These are phyloP conservation scores for Corymbia maculata DNA, from an alignment of 345 rosid genomes.

Conservation along the genomic window DNA sequence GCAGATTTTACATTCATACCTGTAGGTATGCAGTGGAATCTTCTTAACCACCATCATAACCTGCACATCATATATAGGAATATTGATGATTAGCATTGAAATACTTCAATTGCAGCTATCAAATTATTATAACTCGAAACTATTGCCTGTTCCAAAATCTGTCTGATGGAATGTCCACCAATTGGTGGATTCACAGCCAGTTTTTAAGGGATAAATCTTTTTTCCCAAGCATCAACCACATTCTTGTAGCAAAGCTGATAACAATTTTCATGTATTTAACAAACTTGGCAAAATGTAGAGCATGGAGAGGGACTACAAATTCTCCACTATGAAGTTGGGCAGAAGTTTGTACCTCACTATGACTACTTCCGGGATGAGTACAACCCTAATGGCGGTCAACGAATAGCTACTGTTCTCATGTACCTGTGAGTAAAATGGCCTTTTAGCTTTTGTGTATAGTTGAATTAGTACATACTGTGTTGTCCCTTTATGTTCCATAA, in stretches of 20 bases:
- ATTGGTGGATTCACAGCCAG: neutral
- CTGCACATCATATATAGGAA: neutral
- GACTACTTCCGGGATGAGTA: constrained; percentile 86
- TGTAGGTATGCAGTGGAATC: constrained; percentile 38
- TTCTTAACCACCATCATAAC: neutral
- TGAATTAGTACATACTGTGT: neutral
- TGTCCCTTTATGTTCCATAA: neutral
- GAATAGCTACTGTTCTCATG: constrained; percentile 93
- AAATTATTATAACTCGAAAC: neutral
- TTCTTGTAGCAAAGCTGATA: neutral
- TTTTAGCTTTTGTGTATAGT: neutral
- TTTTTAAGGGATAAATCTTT: neutral
- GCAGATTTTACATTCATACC: constrained; percentile 89
- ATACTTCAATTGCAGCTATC: neutral
- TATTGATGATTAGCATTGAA: neutral
- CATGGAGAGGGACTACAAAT: constrained; percentile 96
- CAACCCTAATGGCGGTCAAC: constrained; percentile 92
- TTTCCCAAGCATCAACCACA: neutral
- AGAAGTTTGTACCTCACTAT: constrained; percentile 87
- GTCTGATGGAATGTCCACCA: neutral
- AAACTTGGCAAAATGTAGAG: constrained; percentile 28
- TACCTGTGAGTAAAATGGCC: constrained; percentile 60
- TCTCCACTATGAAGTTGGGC: constrained; percentile 93
- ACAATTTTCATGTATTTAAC: neutral
- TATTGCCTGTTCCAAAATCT: neutral